These are phyloP conservation scores for Exophiala spinifera DNA, from an alignment of 2,329 filamentous ascomycete genomes.

Conservation along the genomic window DNA sequence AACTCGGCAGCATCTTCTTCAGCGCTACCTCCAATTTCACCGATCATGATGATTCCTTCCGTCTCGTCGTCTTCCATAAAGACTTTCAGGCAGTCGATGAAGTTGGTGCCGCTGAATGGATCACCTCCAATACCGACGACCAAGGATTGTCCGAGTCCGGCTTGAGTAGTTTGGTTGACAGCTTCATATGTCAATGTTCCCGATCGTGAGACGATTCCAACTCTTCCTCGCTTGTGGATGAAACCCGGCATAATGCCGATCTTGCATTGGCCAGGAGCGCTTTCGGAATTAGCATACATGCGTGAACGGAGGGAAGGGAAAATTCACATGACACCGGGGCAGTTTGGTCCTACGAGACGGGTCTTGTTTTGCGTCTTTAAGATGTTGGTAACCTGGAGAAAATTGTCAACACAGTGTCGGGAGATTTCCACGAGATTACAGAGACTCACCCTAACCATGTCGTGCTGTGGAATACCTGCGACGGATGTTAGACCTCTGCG, in stretches of 20 bases:
- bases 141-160: conserved; percentile 93
- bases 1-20: conserved; percentile 99
- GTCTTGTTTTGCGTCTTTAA: conserved; percentile 98
- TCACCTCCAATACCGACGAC: conserved; percentile 98
- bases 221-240: conserved; percentile 99
- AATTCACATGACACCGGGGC: conserved; percentile 97
- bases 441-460: conserved; percentile 79
- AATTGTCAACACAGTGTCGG: background rate
- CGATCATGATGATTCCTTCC: conserved; percentile 99
- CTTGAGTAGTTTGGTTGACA: conserved; percentile 98
- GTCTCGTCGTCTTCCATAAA: conserved; percentile 96
- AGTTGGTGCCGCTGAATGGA: conserved; percentile 98
- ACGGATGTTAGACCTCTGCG: conserved; percentile 45
- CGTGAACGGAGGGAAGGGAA: conserved; percentile 72
- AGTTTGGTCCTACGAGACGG: conserved; percentile 94
- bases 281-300: conserved; percentile 57
- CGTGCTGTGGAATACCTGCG: conserved; percentile 45
- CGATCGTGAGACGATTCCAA: conserved; percentile 97
- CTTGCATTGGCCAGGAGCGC: conserved; percentile 86
- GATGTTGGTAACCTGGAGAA: conserved; percentile 69
- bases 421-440: background rate
- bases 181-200: conserved; percentile 99
- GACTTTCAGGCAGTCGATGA: conserved; percentile 97
- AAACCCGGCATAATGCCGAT: conserved; percentile 99
- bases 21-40: conserved; percentile 94